These are phyloP conservation scores for Yarrowia galli DNA, from an alignment of 1,139 yeast species.

Conservation along the genomic window DNA sequence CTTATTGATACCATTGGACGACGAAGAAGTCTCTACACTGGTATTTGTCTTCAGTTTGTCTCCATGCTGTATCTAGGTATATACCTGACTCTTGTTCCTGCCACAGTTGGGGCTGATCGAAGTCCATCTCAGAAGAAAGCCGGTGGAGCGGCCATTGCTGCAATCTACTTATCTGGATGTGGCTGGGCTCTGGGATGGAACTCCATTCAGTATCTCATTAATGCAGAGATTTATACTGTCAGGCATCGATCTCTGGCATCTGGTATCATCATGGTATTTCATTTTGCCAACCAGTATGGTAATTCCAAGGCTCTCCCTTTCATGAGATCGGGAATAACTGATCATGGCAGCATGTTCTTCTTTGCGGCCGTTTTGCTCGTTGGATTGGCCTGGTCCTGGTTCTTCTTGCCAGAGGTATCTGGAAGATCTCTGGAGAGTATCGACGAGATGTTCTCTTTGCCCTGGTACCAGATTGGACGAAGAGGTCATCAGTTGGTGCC, in stretches of 20 bases:
- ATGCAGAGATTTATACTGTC: conserved; percentile 64
- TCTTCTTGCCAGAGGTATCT: conserved; percentile 61
- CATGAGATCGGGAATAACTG: conserved; percentile 58
- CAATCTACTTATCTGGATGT: conserved; percentile 60
- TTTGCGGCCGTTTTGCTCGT: conserved; percentile 57
- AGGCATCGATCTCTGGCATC: conserved; percentile 16
- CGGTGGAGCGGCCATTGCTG: conserved; percentile 57
- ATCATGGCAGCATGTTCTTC: conserved; percentile 63
- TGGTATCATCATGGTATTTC: conserved; percentile 57
- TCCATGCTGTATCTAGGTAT: conserved; percentile 55
- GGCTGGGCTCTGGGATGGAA: conserved; percentile 74
- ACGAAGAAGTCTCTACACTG: conserved; percentile 55
- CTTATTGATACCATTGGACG: conserved; percentile 55
- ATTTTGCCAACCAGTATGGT: conserved; percentile 66
- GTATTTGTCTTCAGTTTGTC: conserved; percentile 53
- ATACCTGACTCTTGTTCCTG: conserved; percentile 55
- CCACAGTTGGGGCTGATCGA: background rate
- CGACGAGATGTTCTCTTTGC: conserved; percentile 64
- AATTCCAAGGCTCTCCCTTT: conserved; percentile 65
- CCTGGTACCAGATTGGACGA: conserved; percentile 56
- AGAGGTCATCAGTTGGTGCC: conserved; percentile 16
- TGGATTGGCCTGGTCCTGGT: conserved; percentile 60
- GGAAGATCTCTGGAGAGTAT: conserved; percentile 64
- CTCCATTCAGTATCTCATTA: conserved; percentile 63
- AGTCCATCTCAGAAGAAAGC: conserved; percentile 23